A percentile compares a stretch with the other conserved stretches of the same genome.
phyloP scores from a whole-genome alignment of 2,329 filamentous ascomycete genomes.

The Arthrobotrys sinensis region DNA sequence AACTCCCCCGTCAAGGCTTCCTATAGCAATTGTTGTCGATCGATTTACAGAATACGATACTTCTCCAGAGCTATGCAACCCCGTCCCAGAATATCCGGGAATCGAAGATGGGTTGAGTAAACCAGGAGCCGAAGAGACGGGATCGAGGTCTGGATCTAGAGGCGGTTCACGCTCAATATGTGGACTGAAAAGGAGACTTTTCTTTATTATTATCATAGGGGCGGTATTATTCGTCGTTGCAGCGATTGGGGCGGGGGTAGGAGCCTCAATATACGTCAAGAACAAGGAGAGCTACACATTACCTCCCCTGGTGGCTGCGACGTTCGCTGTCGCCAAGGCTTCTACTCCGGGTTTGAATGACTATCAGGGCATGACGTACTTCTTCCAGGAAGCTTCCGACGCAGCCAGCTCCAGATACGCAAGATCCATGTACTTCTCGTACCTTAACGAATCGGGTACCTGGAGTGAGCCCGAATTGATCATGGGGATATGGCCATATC shows the following conservation, averaged over 20 bases:
- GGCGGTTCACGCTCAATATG: not conserved
- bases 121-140: not conserved
- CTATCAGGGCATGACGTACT: not conserved
- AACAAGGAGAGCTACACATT: not conserved
- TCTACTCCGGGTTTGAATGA: not conserved
- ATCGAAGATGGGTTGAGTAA: not conserved
- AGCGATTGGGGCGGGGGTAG: not conserved
- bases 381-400: constrained; percentile 13
- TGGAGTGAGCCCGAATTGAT: not conserved
- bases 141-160: not conserved
- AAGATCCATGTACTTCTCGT: not conserved
- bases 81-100: not conserved
- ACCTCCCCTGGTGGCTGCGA: not conserved
- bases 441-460: not conserved
- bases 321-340: constrained; percentile 9
- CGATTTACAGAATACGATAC: not conserved
- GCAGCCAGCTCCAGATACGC: not conserved
- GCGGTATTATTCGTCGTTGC: not conserved
- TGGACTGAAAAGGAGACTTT: not conserved
- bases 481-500: not conserved
- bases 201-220: not conserved
- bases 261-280: not conserved
- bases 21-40: not conserved
- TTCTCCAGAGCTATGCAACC: not conserved
- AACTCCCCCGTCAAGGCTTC: not conserved